Percentiles rank a stretch among this genome's conserved stretches.
These are phyloP conservation scores for Brassica nigra DNA, from an alignment of 345 rosid genomes.

Conservation along the genomic window DNA sequence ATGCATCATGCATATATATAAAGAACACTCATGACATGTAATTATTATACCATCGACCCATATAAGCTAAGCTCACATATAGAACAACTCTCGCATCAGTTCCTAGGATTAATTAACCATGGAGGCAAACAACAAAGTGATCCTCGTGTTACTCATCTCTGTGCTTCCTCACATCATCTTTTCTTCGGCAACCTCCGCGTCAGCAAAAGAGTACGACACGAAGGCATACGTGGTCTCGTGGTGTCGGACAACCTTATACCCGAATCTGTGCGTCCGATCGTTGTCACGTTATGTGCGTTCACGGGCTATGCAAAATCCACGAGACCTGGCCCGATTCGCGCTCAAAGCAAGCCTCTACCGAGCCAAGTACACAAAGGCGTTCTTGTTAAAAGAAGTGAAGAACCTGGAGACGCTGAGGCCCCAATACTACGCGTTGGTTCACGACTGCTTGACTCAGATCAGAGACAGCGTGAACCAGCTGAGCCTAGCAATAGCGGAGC, in stretches of 20 bases:
- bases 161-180: slow-evolving; percentile 28
- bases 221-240: slow-evolving; percentile 49
- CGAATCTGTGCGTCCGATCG: slow-evolving; percentile 51
- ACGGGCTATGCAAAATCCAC: slow-evolving; percentile 46
- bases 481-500: slow-evolving; percentile 59
- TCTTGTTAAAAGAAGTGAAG: slow-evolving; percentile 23
- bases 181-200: slow-evolving; percentile 9
- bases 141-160: slow-evolving; percentile 27
- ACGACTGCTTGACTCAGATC: slow-evolving; percentile 68
- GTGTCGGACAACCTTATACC: slow-evolving; percentile 65
- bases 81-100: slow-evolving; percentile 3
- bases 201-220: slow-evolving; percentile 23
- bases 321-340: slow-evolving; percentile 64
- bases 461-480: slow-evolving; percentile 60
- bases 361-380: slow-evolving; percentile 54
- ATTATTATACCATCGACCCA: slow-evolving; percentile 1
- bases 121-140: slow-evolving; percentile 27
- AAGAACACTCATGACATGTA: background rate
- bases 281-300: slow-evolving; percentile 52
- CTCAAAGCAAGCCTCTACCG: slow-evolving; percentile 62
- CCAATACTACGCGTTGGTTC: slow-evolving; percentile 49
- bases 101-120: slow-evolving; percentile 1
- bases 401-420: slow-evolving; percentile 45
- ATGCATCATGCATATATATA: background rate
- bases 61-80: background rate